Evolutionary conservation across 495 filamentous ascomycete species (phyloP).

Genomic region (Xylaria bambusicola): DNA sequence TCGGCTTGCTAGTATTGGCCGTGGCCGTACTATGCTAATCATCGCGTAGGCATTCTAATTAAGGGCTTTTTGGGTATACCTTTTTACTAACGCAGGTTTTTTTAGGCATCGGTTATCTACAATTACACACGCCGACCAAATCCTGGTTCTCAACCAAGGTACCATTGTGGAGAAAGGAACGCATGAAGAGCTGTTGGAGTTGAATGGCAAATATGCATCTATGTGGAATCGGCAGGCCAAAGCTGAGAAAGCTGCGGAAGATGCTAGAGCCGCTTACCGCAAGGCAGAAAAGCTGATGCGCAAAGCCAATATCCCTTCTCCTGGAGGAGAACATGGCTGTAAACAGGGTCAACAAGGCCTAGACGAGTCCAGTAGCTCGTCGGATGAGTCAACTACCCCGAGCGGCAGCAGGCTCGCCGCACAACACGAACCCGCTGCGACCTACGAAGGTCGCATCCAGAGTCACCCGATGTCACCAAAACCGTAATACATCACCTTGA

Average conservation of each 20-base stretch:
- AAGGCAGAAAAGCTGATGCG: constrained; percentile 56
- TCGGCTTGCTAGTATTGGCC: constrained; percentile 74
- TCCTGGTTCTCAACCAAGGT: constrained; percentile 86
- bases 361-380: constrained; percentile 37
- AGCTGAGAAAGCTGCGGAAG: constrained; percentile 78
- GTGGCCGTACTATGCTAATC: constrained; percentile 76
- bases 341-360: constrained; percentile 19
- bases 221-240: constrained; percentile 98
- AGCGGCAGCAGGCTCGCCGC: constrained; percentile 17
- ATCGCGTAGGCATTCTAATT: constrained; percentile 52
- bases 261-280: constrained; percentile 62
- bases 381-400: constrained; percentile 28
- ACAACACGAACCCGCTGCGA: constrained; percentile 20
- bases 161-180: constrained; percentile 82
- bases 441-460: constrained; percentile 4
- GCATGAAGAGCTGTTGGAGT: constrained; percentile 77
- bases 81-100: background rate
- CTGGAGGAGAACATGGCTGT: constrained; percentile 27
- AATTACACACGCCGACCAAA: constrained; percentile 92
- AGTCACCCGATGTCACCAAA: background rate
- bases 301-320: constrained; percentile 42
- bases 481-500: constrained; percentile 1
- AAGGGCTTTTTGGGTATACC: background rate
- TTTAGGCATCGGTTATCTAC: constrained; percentile 82
- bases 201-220: constrained; percentile 76